phyloP scores from a whole-genome alignment of 345 rosid species.

The Boechera stricta region DNA sequence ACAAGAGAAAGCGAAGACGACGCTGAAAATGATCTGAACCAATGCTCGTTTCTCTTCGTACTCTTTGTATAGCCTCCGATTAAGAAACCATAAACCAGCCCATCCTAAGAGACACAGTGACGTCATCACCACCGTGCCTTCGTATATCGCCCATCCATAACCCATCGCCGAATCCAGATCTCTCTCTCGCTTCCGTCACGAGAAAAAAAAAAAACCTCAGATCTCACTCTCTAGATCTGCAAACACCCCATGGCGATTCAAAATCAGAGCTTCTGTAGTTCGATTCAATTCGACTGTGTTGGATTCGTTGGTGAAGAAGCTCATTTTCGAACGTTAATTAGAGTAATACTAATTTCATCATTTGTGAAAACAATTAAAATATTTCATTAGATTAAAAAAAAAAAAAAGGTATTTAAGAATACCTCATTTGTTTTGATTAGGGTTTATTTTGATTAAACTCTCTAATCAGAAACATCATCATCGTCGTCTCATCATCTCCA shows the following conservation, averaged over 20 bases:
- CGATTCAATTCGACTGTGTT: background rate
- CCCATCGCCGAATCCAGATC: slow-evolving; percentile 59
- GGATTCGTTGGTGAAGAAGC: too few relatives aligned
- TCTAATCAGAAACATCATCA: background rate
- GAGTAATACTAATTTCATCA: too few relatives aligned
- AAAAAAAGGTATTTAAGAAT: slow-evolving; percentile 14
- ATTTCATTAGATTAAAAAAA: background rate
- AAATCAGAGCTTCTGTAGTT: background rate
- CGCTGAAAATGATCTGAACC: slow-evolving; percentile 94
- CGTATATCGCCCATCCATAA: slow-evolving; percentile 73
- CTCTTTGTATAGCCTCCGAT: slow-evolving; percentile 84
- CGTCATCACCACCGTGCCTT: slow-evolving; percentile 65
- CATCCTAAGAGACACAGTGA: slow-evolving; percentile 77
- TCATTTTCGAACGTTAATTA: too few relatives aligned
- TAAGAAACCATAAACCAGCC: slow-evolving; percentile 93
- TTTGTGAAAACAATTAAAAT: background rate
- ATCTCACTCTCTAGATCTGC: background rate
- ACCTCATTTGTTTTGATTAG: background rate
- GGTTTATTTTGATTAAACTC: background rate
- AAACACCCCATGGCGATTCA: background rate
- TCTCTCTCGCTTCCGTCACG: background rate
- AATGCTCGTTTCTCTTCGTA: slow-evolving; percentile 91
- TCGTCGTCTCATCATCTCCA: background rate
- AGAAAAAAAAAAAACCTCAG: background rate
- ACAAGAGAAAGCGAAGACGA: slow-evolving; percentile 94